phyloP scores from a whole-genome alignment of 1,284 basidiomycete genomes.

The Sporisorium graminicola region DNA sequence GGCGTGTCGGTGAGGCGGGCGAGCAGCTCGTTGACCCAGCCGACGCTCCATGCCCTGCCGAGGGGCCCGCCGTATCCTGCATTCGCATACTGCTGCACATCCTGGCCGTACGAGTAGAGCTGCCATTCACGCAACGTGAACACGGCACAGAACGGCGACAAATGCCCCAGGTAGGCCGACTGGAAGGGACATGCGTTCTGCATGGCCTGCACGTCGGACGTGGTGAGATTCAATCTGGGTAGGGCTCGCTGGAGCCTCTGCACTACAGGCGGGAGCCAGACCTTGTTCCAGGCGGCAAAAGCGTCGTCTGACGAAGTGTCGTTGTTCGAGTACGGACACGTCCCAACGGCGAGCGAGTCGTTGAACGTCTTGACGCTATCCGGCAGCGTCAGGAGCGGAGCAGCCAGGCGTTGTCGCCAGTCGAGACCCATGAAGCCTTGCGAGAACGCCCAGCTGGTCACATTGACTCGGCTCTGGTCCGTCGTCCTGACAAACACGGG shows the following conservation, averaged over 20 bases:
- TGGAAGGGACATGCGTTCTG: slow-evolving; percentile 33
- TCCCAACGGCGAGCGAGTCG: slow-evolving; percentile 18
- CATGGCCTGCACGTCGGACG: slow-evolving; percentile 25
- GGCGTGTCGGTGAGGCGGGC: slow-evolving; percentile 24
- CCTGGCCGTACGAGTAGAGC: slow-evolving; percentile 30
- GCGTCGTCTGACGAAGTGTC: slow-evolving; percentile 25
- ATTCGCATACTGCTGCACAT: slow-evolving; percentile 28
- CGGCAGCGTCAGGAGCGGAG: slow-evolving; percentile 20
- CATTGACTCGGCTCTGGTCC: slow-evolving; percentile 26
- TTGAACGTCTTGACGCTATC: slow-evolving; percentile 22
- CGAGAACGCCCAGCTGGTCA: slow-evolving; percentile 23
- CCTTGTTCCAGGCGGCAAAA: slow-evolving; percentile 24
- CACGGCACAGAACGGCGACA: slow-evolving; percentile 30
- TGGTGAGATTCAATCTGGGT: slow-evolving; percentile 23
- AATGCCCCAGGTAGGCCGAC: slow-evolving; percentile 20
- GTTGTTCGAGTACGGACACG: slow-evolving; percentile 21
- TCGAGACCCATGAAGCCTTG: slow-evolving; percentile 18
- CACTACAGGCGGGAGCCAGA: slow-evolving; percentile 20
- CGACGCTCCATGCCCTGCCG: slow-evolving; percentile 24
- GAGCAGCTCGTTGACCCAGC: slow-evolving; percentile 37
- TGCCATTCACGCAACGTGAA: slow-evolving; percentile 24
- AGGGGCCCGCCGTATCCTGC: slow-evolving; percentile 23
- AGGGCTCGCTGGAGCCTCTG: slow-evolving; percentile 20
- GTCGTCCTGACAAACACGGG: slow-evolving; percentile 27
- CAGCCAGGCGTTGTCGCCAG: slow-evolving; percentile 21